Percentiles rank a stretch among this genome's conserved stretches.
These are phyloP conservation scores for Fusarium sulawesiense DNA, from an alignment of 2,329 filamentous ascomycete genomes.

Conservation along the genomic window DNA sequence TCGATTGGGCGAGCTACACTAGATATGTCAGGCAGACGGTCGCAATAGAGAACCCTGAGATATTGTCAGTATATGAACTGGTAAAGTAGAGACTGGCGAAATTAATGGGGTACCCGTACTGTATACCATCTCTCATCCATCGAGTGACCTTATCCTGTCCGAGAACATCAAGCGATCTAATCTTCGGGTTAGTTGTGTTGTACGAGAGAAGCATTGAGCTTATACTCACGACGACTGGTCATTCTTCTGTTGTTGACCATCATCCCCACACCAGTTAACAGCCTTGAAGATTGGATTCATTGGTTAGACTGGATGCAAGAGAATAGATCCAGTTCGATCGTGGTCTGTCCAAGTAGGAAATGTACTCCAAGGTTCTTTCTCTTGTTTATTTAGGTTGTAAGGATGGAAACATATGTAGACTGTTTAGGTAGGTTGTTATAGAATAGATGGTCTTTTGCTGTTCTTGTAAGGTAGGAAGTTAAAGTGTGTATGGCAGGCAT, in stretches of 20 bases:
- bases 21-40: constrained; percentile 28
- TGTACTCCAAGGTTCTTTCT: neutral
- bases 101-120: constrained; percentile 23
- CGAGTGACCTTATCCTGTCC: constrained; percentile 30
- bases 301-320: constrained; percentile 9
- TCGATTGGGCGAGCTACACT: constrained; percentile 25
- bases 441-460: neutral
- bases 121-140: constrained; percentile 34
- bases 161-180: constrained; percentile 13
- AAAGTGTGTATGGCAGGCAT: constrained; percentile 1
- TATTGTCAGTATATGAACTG: constrained; percentile 11
- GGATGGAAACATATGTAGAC: neutral
- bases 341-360: neutral
- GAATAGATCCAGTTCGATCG: neutral
- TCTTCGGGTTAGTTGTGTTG: constrained; percentile 6
- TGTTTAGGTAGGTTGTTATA: neutral
- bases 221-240: constrained; percentile 8
- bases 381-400: neutral
- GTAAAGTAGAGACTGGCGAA: neutral
- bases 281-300: constrained; percentile 19
- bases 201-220: neutral
- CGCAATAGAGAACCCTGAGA: constrained; percentile 33
- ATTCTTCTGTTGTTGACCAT: neutral
- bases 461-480: neutral
- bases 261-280: constrained; percentile 19